These are phyloP conservation scores for Dissophora globulifera DNA, from an alignment of 192 early-diverging fungal genomes.

Conservation along the genomic window DNA sequence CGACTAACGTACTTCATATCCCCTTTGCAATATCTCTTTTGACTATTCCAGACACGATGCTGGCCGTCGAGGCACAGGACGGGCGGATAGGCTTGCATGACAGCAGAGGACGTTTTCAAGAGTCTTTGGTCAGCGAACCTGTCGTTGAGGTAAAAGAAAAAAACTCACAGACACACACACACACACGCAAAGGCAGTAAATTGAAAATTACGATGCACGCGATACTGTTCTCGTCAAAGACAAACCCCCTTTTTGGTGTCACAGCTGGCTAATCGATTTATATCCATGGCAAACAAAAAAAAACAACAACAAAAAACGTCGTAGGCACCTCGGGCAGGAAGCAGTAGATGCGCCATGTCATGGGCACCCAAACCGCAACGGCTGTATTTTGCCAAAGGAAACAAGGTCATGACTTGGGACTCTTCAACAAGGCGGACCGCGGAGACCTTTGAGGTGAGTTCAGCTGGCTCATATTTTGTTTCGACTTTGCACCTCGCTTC, in stretches of 20 bases:
- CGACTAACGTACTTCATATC: background rate
- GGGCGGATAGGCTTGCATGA: slow-evolving; percentile 28
- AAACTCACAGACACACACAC: no score
- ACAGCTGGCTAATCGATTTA: no score
- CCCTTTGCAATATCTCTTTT: background rate
- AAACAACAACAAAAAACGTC: no score
- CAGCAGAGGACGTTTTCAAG: slow-evolving; percentile 27
- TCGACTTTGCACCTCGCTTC: no score
- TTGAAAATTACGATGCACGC: no score
- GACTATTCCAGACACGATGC: slow-evolving; percentile 19
- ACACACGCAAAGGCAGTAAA: no score
- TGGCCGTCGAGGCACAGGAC: slow-evolving; percentile 43
- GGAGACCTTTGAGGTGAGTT: slow-evolving; percentile 34
- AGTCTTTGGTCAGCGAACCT: slow-evolving; percentile 23
- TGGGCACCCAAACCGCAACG: slow-evolving; percentile 39
- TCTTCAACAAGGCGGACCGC: slow-evolving; percentile 1
- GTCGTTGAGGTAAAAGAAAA: slow-evolving; percentile 2
- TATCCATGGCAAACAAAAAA: no score
- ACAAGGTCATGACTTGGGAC: slow-evolving; percentile 42
- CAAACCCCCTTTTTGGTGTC: no score
- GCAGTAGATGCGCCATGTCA: slow-evolving; percentile 26
- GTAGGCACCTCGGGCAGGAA: slow-evolving; percentile 21
- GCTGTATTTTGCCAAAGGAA: slow-evolving; percentile 37
- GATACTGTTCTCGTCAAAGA: no score
- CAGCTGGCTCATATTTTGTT: background rate